These are phyloP conservation scores for Sinapis alba DNA, from an alignment of 441 rosid genomes.

Conservation along the genomic window DNA sequence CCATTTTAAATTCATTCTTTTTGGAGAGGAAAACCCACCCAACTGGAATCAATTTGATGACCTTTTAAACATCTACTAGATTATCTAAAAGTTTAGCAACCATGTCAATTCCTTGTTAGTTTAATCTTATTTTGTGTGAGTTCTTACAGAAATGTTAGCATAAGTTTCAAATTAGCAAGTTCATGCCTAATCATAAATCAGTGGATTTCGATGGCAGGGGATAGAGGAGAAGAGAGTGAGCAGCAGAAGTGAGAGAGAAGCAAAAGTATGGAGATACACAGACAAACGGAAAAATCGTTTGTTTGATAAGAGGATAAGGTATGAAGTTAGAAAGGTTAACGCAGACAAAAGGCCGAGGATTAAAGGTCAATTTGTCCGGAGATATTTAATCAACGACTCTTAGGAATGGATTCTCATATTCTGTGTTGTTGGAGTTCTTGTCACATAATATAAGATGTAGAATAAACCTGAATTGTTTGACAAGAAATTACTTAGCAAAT, in stretches of 20 bases:
- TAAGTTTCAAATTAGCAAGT: not conserved
- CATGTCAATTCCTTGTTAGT: too few species aligned
- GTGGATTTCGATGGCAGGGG: conserved; percentile 4
- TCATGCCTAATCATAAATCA: not conserved
- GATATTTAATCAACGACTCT: conserved; percentile 38
- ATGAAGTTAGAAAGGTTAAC: conserved; percentile 76
- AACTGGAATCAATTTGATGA: too few species aligned
- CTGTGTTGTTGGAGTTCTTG: not conserved
- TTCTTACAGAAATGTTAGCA: not conserved
- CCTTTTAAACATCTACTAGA: too few species aligned
- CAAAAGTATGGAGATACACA: conserved; percentile 70
- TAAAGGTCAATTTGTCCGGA: conserved; percentile 82
- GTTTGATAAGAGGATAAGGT: conserved; percentile 85
- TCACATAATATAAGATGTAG: too few species aligned
- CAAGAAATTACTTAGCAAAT: not conserved
- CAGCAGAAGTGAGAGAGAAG: conserved; percentile 62
- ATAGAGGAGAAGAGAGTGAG: conserved; percentile 20
- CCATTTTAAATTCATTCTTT: too few species aligned
- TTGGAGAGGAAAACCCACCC: too few species aligned
- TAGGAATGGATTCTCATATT: not conserved
- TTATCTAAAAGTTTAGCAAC: too few species aligned
- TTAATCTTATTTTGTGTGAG: not conserved
- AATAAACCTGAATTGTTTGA: not conserved
- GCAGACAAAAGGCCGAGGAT: conserved; percentile 89
- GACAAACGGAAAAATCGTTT: conserved; percentile 72